Base-by-base conservation (phyloP, 2,329 filamentous ascomycete genomes). In the Aspergillus aculeatus region DNA sequence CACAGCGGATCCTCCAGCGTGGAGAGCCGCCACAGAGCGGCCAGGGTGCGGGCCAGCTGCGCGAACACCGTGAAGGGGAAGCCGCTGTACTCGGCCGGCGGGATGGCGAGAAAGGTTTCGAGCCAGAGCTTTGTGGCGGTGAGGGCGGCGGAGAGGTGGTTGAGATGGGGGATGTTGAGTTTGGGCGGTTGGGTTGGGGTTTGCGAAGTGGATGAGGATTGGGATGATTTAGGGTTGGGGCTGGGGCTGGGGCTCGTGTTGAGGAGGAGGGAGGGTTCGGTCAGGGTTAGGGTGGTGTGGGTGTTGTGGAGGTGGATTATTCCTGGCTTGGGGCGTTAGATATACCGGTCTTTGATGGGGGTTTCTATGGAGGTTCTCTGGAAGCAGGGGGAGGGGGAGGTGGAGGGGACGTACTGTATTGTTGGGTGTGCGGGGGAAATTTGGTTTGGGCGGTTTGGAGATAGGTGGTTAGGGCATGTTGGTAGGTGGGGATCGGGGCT, bases 81-180 rank as follows among this genome's bases (percentile, higher is more conserved):
- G 3, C 52, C 50, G 26, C 29, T 50, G 32, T 63, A 63, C 9
- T 57, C 35, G 7, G 35, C 29, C 1, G 58, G 49, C 1, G 61
- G 58, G 6, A 61, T 58, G 14, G 56, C 41, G 11, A 61, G 38
- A 47, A 61, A 59, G 4, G 41, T 47, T 10, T 54, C 49, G 9
- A 63, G 23, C 58, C 58, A 63, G 35, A 58, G 49, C 23, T 61
- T 57, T 16, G 47, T 24, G 5, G 61, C 58, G 5, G 50, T 23
- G 24, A 63, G 53, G 47, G 58, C 58, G 14, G 32, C 47, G 35
- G 58, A 54, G 3, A 61, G 52, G 29, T 9, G 29, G 32, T 55
- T 35, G 4, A 60, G 47, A 10, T 50, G 29, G 10, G 51, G 57
- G 31, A 54, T 31, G 31, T 60, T 50, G 6, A 58, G 53, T 4